Conservation (phyloP, 257 asterid species). For the Solanum chiquidenum region DNA sequence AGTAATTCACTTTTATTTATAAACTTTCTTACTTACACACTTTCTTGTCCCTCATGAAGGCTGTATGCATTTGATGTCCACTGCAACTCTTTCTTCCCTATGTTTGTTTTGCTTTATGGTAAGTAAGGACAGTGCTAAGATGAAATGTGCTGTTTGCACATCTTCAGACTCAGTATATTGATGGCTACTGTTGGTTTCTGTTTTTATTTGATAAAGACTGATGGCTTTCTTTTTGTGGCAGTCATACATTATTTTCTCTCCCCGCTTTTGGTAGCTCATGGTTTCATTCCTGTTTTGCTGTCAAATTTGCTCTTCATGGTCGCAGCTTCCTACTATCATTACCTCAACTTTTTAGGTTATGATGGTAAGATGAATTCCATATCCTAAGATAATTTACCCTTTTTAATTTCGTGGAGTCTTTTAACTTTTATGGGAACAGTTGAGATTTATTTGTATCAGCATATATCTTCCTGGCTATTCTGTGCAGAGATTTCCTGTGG, state of each 20-base stretch:
- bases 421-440: background rate
- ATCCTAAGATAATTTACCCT: background rate
- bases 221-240: constrained; percentile 23
- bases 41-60: constrained; percentile 43
- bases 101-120: constrained; percentile 89
- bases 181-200: constrained; percentile 4
- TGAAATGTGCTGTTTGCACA: background rate
- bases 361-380: constrained; percentile 51
- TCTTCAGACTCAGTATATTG: background rate
- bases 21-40: constrained; percentile 6
- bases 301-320: constrained; percentile 95
- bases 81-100: constrained; percentile 99
- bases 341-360: constrained; percentile 88
- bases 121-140: constrained; percentile 27
- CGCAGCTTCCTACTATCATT: constrained; percentile 86
- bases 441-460: background rate
- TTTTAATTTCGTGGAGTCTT: background rate
- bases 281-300: constrained; percentile 74
- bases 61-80: constrained; percentile 97
- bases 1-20: background rate
- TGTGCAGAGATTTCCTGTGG: background rate
- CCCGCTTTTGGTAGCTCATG: constrained; percentile 90
- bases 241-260: constrained; percentile 84
- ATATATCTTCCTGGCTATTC: background rate
- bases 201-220: background rate